Base-by-base conservation (phyloP, 2,329 filamentous ascomycete genomes). In the Ampelomyces quisqualis region DNA sequence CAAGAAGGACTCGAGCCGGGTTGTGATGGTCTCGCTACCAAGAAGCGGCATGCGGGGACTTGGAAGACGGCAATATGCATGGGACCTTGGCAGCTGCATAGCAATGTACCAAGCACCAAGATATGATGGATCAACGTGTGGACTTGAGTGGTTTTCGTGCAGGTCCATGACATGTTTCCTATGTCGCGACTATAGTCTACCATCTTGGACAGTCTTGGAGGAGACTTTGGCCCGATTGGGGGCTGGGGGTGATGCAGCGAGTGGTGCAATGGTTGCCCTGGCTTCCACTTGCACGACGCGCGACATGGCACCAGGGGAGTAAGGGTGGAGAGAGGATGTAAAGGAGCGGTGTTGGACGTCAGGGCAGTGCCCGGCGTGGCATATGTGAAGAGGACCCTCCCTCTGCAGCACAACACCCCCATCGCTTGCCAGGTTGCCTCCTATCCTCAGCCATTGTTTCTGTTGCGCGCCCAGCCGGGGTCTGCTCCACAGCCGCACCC, bases 401-500 rank as follows among this genome's bases (percentile, higher is more conserved):
- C 22, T 26, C 23, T 28, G 24, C 34, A 24, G 34, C 34, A 19
- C 8, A 17, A 14, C 33, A 36, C 35, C 20, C 24, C 35, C 15
- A 14, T 31, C 26, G 5, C n/a, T 21, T 14, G 30, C 36, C n/a
- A n/a, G n/a, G n/a, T n/a, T n/a, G n/a, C n/a, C n/a, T 39, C 29
- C 34, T 29, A 28, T 36, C 24, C 17, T 28, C 30, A 22, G 29
- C 22, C 22, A 15, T 36, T 13, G 23, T 36, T 29, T 21, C 34
- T 17, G 38, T 22, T 17, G n/a, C 22, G 36, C 20, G 44, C 40
- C 49, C 40, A 48, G 41, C 27, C 9, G 15, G 38, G 24, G 26
- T 40, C 44, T 52, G 49, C 49, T 53, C 41, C 35, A 42, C n/a
- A n/a, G n/a, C n/a, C n/a, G n/a, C 36, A 41, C 45, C 41, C 56